Evolutionary conservation across 257 asterid species (phyloP), one percentile per base, ranked within the genome.

Genomic region (Vinca minor): DNA sequence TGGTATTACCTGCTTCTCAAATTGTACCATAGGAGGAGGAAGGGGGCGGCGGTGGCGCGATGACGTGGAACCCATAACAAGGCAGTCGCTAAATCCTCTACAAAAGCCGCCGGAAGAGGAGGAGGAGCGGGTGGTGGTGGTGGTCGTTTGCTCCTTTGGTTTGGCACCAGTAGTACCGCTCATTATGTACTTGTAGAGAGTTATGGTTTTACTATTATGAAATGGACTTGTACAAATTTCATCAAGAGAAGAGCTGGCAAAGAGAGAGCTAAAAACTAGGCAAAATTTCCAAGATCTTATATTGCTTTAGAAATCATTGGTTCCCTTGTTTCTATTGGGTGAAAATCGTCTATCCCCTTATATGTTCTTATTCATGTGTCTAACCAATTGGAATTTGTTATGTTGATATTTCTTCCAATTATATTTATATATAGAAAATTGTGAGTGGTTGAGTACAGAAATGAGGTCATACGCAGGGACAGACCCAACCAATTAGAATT

Each of bases 41-140:
- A 7, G 50, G 5, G 61, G 67, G 0, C 36, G 55, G 20, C 25
- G 59, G 5, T 67, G 73, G 34, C 59, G 65, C 0, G 77, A 52
- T 8, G n/a, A 50, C 11, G 75, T 70, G 2, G 89, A 84, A 5
- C 89, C 82, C 83, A 77, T 77, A 23, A 81, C 76, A 5, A 85
- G 65, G 66, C 85, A 85, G 57, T 81, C 85, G 1, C 82, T 62
- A 5, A 79, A 50, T 15, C 83, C 71, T 65, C 74, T 65, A 15
- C 87, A 82, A 35, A 78, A 70, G 71, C 83, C 84, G 8, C 83
- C 66, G 1, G n/a, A n/a, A n/a, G n/a, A n/a, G n/a, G n/a, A n/a
- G n/a, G n/a, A n/a, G n/a, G n/a, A n/a, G 70, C 52, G 64, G 17
- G 26, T 59, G 48, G 25, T 50, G n/a, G 56, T 5, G 4, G 55